Evolutionary conservation across 2,329 filamentous ascomycete genomes (phyloP), one percentile per base, ranked within the genome.

Genomic region (Colletotrichum melonis): DNA sequence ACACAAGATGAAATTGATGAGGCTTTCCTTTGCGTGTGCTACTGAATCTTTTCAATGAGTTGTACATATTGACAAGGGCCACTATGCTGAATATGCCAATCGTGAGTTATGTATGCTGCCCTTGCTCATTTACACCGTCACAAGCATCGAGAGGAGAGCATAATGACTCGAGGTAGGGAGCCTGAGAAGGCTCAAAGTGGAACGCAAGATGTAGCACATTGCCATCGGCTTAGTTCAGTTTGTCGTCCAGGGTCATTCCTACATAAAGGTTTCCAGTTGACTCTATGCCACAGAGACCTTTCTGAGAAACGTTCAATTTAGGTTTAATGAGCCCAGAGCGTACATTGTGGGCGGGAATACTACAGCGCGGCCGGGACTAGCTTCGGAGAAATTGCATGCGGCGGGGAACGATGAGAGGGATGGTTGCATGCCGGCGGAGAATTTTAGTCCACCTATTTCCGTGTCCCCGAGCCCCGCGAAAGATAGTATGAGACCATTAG

Each of bases 391-490:
- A 11, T 16, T 26, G 8, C 12, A 24, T 11, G 38, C 52, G 52
- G 52, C 22, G 38, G 42, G 4, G 26, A 42, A 26, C 19, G 16
- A n/a, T 24, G 19, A 16, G 54, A 35, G 55, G 38, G 12, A 38
- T 38, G 32, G 32, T 28, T 49, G 19, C 7, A 54, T 2, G 7
- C 32, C 16, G 14, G 42, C 67, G 72, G 67, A 49, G 46, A 70
- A 73, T 70, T 67, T 58, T 19, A 56, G 57, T 70, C 71, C 67
- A 73, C 71, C 56, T 66, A 32, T 70, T 73, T 46, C 19, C 24
- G 70, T 70, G 4, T 19, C 32, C 22, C 63, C 32, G 63, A n/a
- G 5, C 26, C 56, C 69, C 57, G 26, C 49, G 14, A 5, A 11
- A 28, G 56, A 67, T n/a, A 71, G 60, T 32, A 28, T 4, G 16